Conservation (phyloP, 2,329 filamentous ascomycete genomes). For the Xylariales sp. region DNA sequence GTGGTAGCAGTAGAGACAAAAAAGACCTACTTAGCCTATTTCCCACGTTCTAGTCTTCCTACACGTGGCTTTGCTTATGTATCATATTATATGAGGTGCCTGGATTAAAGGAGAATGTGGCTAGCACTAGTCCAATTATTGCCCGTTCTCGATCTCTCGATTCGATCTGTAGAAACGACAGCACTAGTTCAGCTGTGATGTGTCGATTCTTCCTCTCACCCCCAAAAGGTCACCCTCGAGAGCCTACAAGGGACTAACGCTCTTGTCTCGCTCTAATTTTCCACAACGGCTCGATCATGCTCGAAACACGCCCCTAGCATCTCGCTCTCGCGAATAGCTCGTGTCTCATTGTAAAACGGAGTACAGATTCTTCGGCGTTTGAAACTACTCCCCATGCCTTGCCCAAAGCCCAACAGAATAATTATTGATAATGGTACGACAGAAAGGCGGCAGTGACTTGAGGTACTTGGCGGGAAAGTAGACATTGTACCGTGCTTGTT, state of each 20-base stretch:
- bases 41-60: neutral
- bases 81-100: neutral
- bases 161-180: neutral
- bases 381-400: neutral
- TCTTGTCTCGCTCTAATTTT: neutral
- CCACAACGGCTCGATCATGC: neutral
- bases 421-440: neutral
- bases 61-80: neutral
- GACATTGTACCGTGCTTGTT: neutral
- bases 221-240: too few species aligned
- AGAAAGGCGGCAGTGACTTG: neutral
- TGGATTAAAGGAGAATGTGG: neutral
- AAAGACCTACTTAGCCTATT: neutral
- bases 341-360: slow-evolving; percentile 3
- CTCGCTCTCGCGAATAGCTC: neutral
- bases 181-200: neutral
- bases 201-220: neutral
- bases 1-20: neutral
- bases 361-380: neutral
- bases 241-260: neutral
- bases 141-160: neutral
- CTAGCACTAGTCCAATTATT: neutral
- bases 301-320: neutral
- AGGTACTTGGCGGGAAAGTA: neutral
- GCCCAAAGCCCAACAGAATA: neutral